These are phyloP conservation scores for Edaphochlamys debaryana DNA, from an alignment of 139 green algal genomes.

Conservation along the genomic window DNA sequence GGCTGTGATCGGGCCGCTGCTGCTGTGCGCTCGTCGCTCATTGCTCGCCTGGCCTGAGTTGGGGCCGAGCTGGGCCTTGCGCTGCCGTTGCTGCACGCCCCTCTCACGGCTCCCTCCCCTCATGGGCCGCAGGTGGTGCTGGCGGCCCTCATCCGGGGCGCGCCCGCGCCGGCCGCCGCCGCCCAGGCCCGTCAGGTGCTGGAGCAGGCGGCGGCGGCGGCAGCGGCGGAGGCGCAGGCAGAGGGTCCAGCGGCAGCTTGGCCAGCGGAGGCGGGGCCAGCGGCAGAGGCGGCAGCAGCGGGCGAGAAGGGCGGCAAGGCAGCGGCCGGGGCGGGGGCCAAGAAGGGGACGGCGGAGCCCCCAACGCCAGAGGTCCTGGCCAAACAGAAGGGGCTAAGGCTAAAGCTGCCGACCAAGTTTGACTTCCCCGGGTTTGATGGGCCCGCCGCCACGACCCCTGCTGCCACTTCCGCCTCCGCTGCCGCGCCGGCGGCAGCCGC, in stretches of 20 bases:
- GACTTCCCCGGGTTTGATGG: conserved; percentile 46
- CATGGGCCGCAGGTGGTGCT: conserved; percentile 1
- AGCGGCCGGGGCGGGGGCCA: background rate
- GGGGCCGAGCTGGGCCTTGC: too few relatives aligned
- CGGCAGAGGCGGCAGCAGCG: too few relatives aligned
- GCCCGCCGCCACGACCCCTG: too few relatives aligned
- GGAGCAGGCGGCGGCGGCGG: background rate
- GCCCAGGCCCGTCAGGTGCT: background rate
- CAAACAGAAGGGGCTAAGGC: background rate
- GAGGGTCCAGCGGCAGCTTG: background rate
- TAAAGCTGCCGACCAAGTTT: conserved; percentile 43
- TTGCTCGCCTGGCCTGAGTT: too few relatives aligned
- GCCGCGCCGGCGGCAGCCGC: background rate
- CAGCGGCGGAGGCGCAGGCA: background rate
- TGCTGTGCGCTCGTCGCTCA: too few relatives aligned
- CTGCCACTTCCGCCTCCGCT: too few relatives aligned
- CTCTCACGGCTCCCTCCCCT: too few relatives aligned
- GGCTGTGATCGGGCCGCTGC: too few relatives aligned
- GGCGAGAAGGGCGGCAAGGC: too few relatives aligned
- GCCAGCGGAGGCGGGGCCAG: too few relatives aligned
- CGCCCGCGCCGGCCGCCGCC: background rate
- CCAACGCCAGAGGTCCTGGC: background rate
- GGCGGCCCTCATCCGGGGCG: background rate
- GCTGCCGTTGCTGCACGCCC: too few relatives aligned
- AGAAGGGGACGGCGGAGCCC: background rate